Evolutionary conservation across 805 yeast species (phyloP), one percentile per base, ranked within the genome.

Genomic region (Pichia nanzhaoensis): DNA sequence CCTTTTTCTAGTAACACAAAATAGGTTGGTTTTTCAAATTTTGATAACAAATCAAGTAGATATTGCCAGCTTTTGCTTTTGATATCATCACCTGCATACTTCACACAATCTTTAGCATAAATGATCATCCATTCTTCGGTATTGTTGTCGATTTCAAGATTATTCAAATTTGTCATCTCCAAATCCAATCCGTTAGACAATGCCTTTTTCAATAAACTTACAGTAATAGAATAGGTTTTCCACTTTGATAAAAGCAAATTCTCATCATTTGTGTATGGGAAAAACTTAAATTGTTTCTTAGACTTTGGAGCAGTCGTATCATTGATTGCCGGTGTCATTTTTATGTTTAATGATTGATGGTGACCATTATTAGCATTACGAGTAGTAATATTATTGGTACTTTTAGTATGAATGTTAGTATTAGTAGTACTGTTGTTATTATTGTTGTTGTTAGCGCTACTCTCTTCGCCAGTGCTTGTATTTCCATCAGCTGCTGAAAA

Each of bases 81-180:
- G 19, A 49, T 51, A 38, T 59, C 61, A 31, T 49, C 53, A 37
- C 34, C 34, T 12, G 16, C 41, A 39, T 34, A 51, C 42, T 27
- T 48, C 13, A 13, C 19, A 17, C 28, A 52, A 2, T 33, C 37
- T 41, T 49, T 50, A 37, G 51, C 46, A 27, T 45, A 47, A n/a
- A 50, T 30, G 22, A 41, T 44, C 1, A 55, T 34, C 65, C 65
- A 60, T 28, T 60, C 65, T 41, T 60, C 65, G 1, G 65, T 54
- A 34, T 60, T 60, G 8, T 48, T 55, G 27, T 56, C 54, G 18
- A 58, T 44, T 34, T 57, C 53, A 7, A 12, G 10, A 6, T 20
- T 13, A 9, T 33, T 33, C 4, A 32, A 33, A 3, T 37, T 28
- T 30, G 45, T 12, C 19, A 33, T 57, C 35, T 56, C 60, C 17